Evolutionary conservation across 2,329 filamentous ascomycete genomes (phyloP).

Genomic region (Trichophaea hybrida): DNA sequence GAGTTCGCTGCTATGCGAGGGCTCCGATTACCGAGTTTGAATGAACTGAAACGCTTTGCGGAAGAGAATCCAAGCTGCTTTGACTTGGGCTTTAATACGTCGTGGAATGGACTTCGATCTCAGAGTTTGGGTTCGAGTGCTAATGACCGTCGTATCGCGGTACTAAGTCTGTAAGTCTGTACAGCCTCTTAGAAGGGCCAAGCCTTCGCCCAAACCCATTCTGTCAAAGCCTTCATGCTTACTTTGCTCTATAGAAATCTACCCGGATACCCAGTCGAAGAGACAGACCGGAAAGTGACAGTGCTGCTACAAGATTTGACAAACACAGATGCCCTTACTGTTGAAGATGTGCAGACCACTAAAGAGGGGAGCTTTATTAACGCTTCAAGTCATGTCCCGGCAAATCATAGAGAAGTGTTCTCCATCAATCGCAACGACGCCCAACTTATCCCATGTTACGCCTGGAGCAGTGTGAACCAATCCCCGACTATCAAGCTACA

Average conservation of each 20-base stretch:
- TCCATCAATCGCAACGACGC: background rate
- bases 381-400: background rate
- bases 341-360: background rate
- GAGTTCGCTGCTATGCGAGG: background rate
- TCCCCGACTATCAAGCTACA: background rate
- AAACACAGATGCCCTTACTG: background rate
- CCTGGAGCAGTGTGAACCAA: background rate
- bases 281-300: background rate
- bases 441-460: background rate
- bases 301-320: background rate
- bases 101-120: background rate
- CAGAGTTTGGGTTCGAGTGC: background rate
- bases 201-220: background rate
- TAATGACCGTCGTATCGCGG: background rate
- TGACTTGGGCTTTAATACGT: background rate
- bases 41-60: background rate
- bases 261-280: background rate
- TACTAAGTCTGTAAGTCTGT: background rate
- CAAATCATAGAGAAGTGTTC: background rate
- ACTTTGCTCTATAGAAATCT: background rate
- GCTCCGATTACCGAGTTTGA: background rate
- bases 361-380: background rate
- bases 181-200: background rate
- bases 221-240: background rate
- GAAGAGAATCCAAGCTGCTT: background rate